Evolutionary conservation across 495 filamentous ascomycete genomes (phyloP).

Genomic region (Hypoxylon perforatum): DNA sequence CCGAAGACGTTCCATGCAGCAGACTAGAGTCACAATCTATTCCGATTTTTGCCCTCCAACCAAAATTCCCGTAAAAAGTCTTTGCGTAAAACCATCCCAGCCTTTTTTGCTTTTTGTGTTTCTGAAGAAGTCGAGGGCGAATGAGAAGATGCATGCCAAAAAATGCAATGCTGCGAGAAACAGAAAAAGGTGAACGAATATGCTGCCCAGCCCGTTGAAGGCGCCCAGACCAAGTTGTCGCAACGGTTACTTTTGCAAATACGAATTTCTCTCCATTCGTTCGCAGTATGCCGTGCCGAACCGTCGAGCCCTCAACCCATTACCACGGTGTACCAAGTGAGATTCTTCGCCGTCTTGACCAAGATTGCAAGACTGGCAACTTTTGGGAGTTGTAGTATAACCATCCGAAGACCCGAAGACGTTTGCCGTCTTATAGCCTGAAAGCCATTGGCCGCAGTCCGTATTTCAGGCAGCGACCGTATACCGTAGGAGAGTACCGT

Average conservation of each 20-base stretch:
- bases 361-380: conserved; percentile 23
- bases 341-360: conserved; percentile 11
- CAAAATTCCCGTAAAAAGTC: conserved; percentile 31
- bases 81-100: conserved; percentile 31
- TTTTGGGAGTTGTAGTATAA: conserved; percentile 36
- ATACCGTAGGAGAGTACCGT: conserved; percentile 44
- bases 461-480: conserved; percentile 36
- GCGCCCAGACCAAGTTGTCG: conserved; percentile 27
- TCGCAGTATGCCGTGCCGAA: conserved; percentile 25
- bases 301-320: conserved; percentile 25
- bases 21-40: conserved; percentile 48
- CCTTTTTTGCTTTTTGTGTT: conserved; percentile 32
- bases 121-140: conserved; percentile 28
- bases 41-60: conserved; percentile 42
- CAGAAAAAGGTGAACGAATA: conserved; percentile 32
- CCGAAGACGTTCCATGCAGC: conserved; percentile 45
- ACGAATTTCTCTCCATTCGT: conserved; percentile 18
- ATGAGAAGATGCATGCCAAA: conserved; percentile 42
- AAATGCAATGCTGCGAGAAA: conserved; percentile 43
- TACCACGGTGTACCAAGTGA: conserved; percentile 19
- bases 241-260: conserved; percentile 30
- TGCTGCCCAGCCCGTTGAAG: conserved; percentile 35
- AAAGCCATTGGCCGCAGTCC: conserved; percentile 37
- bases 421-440: conserved; percentile 38
- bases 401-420: conserved; percentile 33